phyloP scores from a whole-genome alignment of 352 stramenopile species.

The Phytophthora cryptogea region DNA sequence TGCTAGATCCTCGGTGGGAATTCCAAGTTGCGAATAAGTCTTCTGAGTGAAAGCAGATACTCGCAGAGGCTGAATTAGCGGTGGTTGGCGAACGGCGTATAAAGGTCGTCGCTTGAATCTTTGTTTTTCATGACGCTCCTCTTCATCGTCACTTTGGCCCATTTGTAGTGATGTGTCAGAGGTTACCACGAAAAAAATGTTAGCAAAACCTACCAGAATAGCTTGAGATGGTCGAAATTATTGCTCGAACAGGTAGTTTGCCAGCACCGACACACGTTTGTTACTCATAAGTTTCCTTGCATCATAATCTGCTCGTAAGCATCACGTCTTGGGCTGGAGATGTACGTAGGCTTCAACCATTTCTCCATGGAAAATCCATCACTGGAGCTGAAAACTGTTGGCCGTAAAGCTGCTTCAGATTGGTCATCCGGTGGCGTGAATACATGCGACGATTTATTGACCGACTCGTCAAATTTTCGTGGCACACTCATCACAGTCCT shows the following conservation, averaged over 20 bases:
- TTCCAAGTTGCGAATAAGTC: conserved; percentile 28
- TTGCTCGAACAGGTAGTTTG: too few relatives aligned
- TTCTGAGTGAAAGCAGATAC: conserved; percentile 44
- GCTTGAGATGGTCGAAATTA: not conserved
- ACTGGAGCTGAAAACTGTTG: conserved; percentile 37
- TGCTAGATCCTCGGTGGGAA: conserved; percentile 40
- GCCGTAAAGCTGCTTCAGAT: not conserved
- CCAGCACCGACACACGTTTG: not conserved
- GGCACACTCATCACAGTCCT: conserved; percentile 21
- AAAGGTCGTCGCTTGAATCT: conserved; percentile 29
- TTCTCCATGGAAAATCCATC: conserved; percentile 39
- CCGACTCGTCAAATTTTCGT: conserved; percentile 13
- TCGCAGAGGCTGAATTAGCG: conserved; percentile 55
- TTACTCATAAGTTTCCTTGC: not conserved
- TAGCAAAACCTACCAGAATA: conserved; percentile 22
- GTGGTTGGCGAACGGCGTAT: conserved; percentile 52
- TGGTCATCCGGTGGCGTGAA: not conserved
- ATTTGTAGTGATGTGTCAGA: conserved; percentile 11
- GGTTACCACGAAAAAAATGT: not conserved
- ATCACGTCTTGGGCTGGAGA: conserved; percentile 8
- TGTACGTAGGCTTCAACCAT: conserved; percentile 44
- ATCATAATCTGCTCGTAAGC: not conserved
- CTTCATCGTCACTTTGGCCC: conserved; percentile 7
- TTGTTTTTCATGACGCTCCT: not conserved
- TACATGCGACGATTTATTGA: conserved; percentile 1